These are phyloP conservation scores for Simmondsia chinensis DNA, from an alignment of 148 eudicot species.

Conservation along the genomic window DNA sequence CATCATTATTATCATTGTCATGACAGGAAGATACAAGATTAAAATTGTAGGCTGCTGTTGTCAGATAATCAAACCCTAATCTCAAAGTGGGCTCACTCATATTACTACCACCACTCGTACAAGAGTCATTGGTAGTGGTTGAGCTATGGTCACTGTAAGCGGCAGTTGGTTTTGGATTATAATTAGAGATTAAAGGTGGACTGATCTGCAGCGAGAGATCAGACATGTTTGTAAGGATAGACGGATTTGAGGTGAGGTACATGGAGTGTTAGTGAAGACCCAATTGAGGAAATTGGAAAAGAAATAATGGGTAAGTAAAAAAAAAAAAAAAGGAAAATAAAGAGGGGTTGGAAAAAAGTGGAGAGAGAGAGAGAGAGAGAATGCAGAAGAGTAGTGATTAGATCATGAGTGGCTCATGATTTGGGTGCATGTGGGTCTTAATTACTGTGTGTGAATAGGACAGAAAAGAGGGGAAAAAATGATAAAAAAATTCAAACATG, in stretches of 20 bases:
- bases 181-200: constrained; percentile 26
- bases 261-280: too few species aligned
- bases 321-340: background rate
- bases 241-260: constrained; percentile 15
- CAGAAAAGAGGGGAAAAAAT: constrained; percentile 5
- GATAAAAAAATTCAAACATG: too few species aligned
- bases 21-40: background rate
- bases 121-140: constrained; percentile 7
- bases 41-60: background rate
- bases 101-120: background rate
- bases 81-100: constrained; percentile 11
- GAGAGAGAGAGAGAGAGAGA: constrained; percentile 1
- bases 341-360: background rate
- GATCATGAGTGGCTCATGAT: constrained; percentile 84
- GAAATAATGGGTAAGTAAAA: background rate
- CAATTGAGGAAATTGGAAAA: too few species aligned
- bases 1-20: background rate
- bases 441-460: constrained; percentile 8
- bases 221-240: constrained; percentile 15
- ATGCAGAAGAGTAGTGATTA: constrained; percentile 24
- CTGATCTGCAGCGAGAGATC: constrained; percentile 84
- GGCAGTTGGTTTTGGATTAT: background rate
- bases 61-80: constrained; percentile 19
- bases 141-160: constrained; percentile 9
- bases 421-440: constrained; percentile 46